phyloP scores from a whole-genome alignment of 805 yeast genomes.

The Metschnikowia kofuensis region DNA sequence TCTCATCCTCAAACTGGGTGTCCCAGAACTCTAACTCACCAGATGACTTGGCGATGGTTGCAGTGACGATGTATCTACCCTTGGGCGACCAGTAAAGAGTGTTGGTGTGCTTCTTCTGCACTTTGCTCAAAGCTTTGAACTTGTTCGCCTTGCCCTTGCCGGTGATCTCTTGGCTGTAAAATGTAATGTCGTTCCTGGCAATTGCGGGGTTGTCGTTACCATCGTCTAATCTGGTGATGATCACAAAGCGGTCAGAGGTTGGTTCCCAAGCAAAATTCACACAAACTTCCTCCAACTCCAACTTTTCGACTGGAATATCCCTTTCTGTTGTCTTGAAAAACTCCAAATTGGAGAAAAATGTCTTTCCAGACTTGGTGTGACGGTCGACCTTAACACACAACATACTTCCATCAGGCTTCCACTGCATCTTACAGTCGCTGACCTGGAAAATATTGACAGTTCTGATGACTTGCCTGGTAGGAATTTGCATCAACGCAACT shows the following conservation, averaged over 20 bases:
- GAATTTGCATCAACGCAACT: conserved; percentile 85
- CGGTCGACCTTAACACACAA: conserved; percentile 95
- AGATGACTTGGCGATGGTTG: conserved; percentile 45
- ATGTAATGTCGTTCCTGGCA: conserved; percentile 63
- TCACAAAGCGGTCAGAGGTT: conserved; percentile 78
- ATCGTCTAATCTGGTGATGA: conserved; percentile 62
- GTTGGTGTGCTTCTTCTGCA: conserved; percentile 65
- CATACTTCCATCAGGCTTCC: conserved; percentile 86
- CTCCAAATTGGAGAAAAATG: conserved; percentile 86
- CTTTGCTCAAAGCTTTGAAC: conserved; percentile 59
- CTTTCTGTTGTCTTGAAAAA: conserved; percentile 84
- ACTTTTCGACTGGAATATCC: conserved; percentile 90
- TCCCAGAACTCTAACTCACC: conserved; percentile 86
- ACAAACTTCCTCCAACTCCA: conserved; percentile 88
- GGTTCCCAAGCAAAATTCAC: conserved; percentile 96
- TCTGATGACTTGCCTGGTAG: conserved; percentile 78
- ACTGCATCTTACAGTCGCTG: conserved; percentile 81
- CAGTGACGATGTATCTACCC: conserved; percentile 76
- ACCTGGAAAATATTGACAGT: conserved; percentile 95
- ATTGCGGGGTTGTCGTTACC: conserved; percentile 61
- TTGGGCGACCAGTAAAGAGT: conserved; percentile 85
- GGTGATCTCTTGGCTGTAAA: conserved; percentile 73
- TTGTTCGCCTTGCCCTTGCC: conserved; percentile 46
- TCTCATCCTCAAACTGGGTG: conserved; percentile 74
- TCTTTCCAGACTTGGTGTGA: conserved; percentile 93